A percentile compares a stretch with the other conserved stretches of the same genome.
Conservation (phyloP, 2,329 filamentous ascomycete genomes). For the Monilinia aucupariae region DNA sequence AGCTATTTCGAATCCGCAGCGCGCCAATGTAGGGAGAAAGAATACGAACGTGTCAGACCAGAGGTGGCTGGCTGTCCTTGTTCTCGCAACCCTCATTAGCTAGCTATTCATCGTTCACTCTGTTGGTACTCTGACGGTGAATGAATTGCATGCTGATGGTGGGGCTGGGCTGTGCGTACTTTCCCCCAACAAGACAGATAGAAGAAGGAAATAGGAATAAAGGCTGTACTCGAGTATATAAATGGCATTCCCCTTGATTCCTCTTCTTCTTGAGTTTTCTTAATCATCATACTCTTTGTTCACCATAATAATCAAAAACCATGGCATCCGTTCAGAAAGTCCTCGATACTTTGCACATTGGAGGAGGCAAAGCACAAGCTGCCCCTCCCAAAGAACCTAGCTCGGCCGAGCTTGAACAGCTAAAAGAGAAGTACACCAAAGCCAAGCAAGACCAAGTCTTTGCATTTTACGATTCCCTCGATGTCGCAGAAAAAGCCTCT, state of each 20-base stretch:
- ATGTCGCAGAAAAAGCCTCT: slow-evolving; percentile 63
- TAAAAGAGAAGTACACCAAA: slow-evolving; percentile 67
- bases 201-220: background rate
- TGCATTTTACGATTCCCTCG: slow-evolving; percentile 78
- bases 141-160: slow-evolving; percentile 17
- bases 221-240: slow-evolving; percentile 12
- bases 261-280: background rate
- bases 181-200: slow-evolving; percentile 2
- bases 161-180: slow-evolving; percentile 26
- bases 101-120: background rate
- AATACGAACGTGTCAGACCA: slow-evolving; percentile 1
- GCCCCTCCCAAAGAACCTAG: slow-evolving; percentile 35
- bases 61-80: slow-evolving; percentile 9
- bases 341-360: slow-evolving; percentile 42
- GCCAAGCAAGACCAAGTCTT: slow-evolving; percentile 79
- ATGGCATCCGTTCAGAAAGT: slow-evolving; percentile 42
- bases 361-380: slow-evolving; percentile 30
- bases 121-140: slow-evolving; percentile 16
- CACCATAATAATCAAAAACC: slow-evolving; percentile 10
- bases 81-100: slow-evolving; percentile 16
- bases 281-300: background rate
- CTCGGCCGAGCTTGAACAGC: slow-evolving; percentile 41
- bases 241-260: slow-evolving; percentile 3
- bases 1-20: background rate
- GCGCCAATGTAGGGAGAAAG: background rate